These are phyloP conservation scores for Dictyostelium capitatum DNA, from an alignment of 78 protist species.

Conservation along the genomic window DNA sequence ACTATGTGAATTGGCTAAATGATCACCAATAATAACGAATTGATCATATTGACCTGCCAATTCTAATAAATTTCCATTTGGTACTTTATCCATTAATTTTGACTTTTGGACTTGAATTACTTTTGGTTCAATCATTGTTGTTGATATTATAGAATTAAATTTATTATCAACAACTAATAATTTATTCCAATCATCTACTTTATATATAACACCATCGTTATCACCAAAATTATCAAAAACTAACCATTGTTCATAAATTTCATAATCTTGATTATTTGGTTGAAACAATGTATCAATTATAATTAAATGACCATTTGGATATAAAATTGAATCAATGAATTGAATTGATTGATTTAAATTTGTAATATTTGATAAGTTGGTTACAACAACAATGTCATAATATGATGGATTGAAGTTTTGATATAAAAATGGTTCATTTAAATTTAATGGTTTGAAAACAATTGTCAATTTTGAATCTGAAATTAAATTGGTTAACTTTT, in stretches of 20 bases:
- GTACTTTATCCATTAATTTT: not conserved
- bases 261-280: not conserved
- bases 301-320: conserved; percentile 45
- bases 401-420: conserved; percentile 17
- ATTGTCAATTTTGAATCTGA: not conserved
- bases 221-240: not conserved
- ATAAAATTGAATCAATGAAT: not conserved
- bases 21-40: not conserved
- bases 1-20: no score
- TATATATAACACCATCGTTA: not conserved
- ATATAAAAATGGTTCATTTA: not conserved
- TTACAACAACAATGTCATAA: conserved; percentile 28
- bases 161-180: conserved; percentile 1
- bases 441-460: not conserved
- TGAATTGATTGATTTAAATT: not conserved
- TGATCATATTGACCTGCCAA: not conserved
- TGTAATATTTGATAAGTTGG: not conserved
- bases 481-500: not conserved
- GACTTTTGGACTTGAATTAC: not conserved
- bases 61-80: no score
- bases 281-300: not conserved
- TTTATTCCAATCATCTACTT: not conserved
- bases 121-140: not conserved
- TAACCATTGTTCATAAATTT: conserved; percentile 47
- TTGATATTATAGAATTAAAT: not conserved